These are phyloP conservation scores for Coix lacrymajobi DNA, from an alignment of 176 grass and related monocot species.

Conservation along the genomic window DNA sequence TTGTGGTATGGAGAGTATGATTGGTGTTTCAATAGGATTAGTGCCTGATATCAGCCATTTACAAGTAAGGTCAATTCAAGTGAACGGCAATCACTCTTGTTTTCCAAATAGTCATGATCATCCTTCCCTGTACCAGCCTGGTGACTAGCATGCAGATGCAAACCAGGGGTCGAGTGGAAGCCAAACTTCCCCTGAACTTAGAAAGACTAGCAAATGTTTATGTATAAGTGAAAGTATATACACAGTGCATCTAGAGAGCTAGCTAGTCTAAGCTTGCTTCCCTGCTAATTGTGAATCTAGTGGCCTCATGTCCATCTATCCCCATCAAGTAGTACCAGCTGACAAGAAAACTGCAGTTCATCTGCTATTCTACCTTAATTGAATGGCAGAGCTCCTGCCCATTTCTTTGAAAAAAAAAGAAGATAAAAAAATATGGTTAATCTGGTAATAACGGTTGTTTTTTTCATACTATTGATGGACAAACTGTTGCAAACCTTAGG, in stretches of 20 bases:
- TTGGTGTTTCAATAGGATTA: background rate
- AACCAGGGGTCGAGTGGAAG: background rate
- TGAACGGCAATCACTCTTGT: background rate
- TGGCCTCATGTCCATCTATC: background rate
- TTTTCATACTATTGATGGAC: background rate
- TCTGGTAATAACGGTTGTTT: background rate
- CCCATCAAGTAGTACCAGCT: background rate
- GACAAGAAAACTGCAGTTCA: background rate
- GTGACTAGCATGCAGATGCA: background rate
- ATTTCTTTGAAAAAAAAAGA: background rate
- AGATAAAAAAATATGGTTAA: background rate
- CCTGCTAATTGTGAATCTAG: background rate
- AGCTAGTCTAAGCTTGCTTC: background rate
- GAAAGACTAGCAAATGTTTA: background rate
- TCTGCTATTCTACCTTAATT: background rate
- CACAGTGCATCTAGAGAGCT: background rate
- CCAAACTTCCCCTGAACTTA: too few species aligned
- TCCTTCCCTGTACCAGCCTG: background rate
- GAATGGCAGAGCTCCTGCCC: background rate
- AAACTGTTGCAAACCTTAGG: background rate
- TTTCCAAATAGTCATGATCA: background rate
- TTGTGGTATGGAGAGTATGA: background rate
- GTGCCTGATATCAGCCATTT: background rate
- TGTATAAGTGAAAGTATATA: background rate
- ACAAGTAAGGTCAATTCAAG: background rate